Base-by-base conservation (phyloP, 164 flowering plant genomes). In the Chloranthus sessilifolius region DNA sequence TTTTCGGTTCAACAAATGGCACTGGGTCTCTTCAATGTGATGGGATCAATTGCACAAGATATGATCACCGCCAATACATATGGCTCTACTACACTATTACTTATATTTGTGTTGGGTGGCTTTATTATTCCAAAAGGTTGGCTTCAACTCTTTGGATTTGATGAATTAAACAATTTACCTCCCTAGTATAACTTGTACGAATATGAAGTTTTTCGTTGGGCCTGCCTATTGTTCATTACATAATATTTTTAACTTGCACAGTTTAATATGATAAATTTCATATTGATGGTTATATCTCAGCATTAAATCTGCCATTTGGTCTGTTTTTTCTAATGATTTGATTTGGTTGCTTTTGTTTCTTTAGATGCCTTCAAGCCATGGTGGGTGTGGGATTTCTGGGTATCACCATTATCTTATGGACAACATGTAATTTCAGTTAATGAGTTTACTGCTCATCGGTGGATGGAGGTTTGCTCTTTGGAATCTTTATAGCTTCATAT, bases 1-100 rank as follows among this genome's bases (percentile, higher is more conserved):
- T 81, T 91, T 53, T 24, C 72, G 0, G 35, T 81, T 4, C 98
- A 87, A 64, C 98, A 87, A 76, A 91, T 91, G 98, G 89, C 95
- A 4, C 27, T 87, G 58, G 84, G 89, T 44, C 85, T 91, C 27
- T 91, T 91, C 58, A 69, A 88, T 5, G 49, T 69, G 72, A 69
- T 87, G 76, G 96, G 80, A 46, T 35, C 83, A 28, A 7, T 85
- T 42, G 73, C 95, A 34, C 65, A 95, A 51, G 92, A 83, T 60
- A 80, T 80, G 72, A 78, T 77, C 15, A 44, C 81, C 56, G 87
- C 95, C 5, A 85, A 80, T 53, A 83, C 92, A 21, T 76, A 75
- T 67, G 91, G 82, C n/a, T 71, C 96, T 51, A 78, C 82, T 56
- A 65, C 88, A 15, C 52, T 87, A 11, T 34, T 87, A 11, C 10